Evolutionary conservation across 1,284 basidiomycete genomes (phyloP).

Genomic region (Leccinum solheimii): DNA sequence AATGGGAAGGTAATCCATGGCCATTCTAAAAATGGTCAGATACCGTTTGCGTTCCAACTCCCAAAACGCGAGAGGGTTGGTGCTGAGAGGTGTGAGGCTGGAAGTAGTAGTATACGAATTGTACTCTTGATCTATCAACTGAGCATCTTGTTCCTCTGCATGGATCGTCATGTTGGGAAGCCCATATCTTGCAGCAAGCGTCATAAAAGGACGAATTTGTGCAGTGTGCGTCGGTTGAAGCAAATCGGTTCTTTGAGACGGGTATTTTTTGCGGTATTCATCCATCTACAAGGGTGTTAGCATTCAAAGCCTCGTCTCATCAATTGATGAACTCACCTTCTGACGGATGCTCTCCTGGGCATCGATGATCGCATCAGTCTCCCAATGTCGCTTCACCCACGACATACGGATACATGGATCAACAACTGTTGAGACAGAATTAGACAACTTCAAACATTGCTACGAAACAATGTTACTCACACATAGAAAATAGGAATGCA

Average conservation of each 20-base stretch:
- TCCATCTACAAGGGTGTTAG: background rate
- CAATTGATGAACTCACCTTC: background rate
- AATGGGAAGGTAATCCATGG: background rate
- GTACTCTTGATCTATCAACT: background rate
- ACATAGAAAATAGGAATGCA: background rate
- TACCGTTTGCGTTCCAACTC: background rate
- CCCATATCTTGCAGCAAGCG: background rate
- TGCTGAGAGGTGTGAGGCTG: background rate
- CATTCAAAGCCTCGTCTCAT: too few species aligned
- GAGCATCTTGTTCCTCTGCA: background rate
- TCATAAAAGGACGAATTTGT: background rate
- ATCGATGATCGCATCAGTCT: background rate
- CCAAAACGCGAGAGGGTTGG: background rate
- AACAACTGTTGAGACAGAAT: background rate
- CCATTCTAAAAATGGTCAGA: background rate
- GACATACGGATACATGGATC: background rate
- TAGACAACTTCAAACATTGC: background rate
- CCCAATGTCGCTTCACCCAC: background rate
- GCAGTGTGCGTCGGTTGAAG: background rate
- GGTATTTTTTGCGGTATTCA: background rate
- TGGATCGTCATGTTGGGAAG: background rate
- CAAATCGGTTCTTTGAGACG: too few species aligned
- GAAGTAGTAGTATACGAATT: background rate
- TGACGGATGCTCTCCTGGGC: background rate
- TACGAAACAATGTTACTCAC: background rate